These are phyloP conservation scores for Teunomyces stri DNA, from an alignment of 805 yeast species.

Conservation along the genomic window DNA sequence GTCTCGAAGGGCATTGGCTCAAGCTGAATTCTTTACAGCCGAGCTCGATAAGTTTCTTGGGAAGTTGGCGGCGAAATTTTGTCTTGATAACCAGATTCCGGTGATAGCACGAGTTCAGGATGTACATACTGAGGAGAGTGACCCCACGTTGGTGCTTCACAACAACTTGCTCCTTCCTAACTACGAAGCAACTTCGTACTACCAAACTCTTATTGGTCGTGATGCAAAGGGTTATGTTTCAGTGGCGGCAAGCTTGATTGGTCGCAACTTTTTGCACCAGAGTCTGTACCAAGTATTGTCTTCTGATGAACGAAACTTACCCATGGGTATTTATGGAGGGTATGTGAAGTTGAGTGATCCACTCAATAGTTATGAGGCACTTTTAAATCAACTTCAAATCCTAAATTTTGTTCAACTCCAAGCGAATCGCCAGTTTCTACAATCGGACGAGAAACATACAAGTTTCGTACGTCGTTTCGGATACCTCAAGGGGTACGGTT, in stretches of 20 bases:
- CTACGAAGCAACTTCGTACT: slow-evolving; percentile 33
- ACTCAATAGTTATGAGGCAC: slow-evolving; percentile 20
- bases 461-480: slow-evolving; percentile 16
- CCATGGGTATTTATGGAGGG: slow-evolving; percentile 31
- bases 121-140: slow-evolving; percentile 5
- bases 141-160: slow-evolving; percentile 28
- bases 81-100: slow-evolving; percentile 16
- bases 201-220: slow-evolving; percentile 36
- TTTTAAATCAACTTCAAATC: slow-evolving; percentile 40
- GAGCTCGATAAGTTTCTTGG: slow-evolving; percentile 29
- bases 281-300: slow-evolving; percentile 12
- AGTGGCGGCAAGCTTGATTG: slow-evolving; percentile 30
- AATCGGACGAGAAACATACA: slow-evolving; percentile 7
- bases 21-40: slow-evolving; percentile 20
- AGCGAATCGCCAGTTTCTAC: slow-evolving; percentile 6
- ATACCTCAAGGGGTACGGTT: slow-evolving; percentile 32
- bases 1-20: slow-evolving; percentile 6
- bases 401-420: slow-evolving; percentile 25
- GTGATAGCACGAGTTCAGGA: slow-evolving; percentile 18
- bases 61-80: slow-evolving; percentile 21
- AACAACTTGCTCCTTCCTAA: slow-evolving; percentile 34
- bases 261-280: slow-evolving; percentile 28
- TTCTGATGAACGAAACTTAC: slow-evolving; percentile 13
- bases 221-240: slow-evolving; percentile 36
- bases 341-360: slow-evolving; percentile 24